A percentile compares a stretch with the other conserved stretches of the same genome.
Evolutionary conservation across 805 yeast species (phyloP).

Genomic region (Candida dajiaensis): DNA sequence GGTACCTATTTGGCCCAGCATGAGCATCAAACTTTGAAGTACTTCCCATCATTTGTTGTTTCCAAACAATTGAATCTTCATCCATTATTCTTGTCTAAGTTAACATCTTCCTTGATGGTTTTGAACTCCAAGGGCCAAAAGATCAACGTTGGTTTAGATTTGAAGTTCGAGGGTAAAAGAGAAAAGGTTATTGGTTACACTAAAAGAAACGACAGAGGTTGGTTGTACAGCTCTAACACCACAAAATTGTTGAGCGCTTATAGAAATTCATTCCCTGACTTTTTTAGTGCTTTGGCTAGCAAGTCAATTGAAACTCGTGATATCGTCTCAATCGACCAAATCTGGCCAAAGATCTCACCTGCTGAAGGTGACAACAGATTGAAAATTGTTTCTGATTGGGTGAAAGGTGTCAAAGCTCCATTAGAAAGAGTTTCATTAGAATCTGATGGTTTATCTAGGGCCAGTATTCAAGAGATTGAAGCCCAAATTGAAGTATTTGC

Average conservation of each 20-base stretch:
- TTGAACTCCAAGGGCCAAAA: constrained; percentile 45
- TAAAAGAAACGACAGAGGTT: constrained; percentile 52
- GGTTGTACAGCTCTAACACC: constrained; percentile 84
- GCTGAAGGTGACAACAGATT: constrained; percentile 25
- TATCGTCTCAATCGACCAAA: constrained; percentile 26
- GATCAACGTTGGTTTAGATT: constrained; percentile 71
- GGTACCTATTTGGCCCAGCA: constrained; percentile 55
- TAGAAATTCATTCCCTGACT: constrained; percentile 50
- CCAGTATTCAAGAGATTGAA: constrained; percentile 65
- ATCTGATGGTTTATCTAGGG: constrained; percentile 69
- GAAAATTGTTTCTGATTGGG: constrained; percentile 30
- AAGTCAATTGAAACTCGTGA: constrained; percentile 22
- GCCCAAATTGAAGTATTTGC: constrained; percentile 42
- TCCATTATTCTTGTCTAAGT: constrained; percentile 64
- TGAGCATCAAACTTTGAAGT: constrained; percentile 52
- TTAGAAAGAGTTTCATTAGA: constrained; percentile 66
- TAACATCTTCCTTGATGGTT: constrained; percentile 69
- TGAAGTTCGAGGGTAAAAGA: constrained; percentile 75
- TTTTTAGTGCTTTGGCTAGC: constrained; percentile 39
- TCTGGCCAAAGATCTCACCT: constrained; percentile 30
- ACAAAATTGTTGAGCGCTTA: constrained; percentile 60
- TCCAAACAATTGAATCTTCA: constrained; percentile 51
- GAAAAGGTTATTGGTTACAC: constrained; percentile 88
- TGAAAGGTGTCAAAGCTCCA: constrained; percentile 45
- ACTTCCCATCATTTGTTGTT: constrained; percentile 60